Conservation (phyloP, 106 monocot genomes). For the Platanthera guangdongensis region DNA sequence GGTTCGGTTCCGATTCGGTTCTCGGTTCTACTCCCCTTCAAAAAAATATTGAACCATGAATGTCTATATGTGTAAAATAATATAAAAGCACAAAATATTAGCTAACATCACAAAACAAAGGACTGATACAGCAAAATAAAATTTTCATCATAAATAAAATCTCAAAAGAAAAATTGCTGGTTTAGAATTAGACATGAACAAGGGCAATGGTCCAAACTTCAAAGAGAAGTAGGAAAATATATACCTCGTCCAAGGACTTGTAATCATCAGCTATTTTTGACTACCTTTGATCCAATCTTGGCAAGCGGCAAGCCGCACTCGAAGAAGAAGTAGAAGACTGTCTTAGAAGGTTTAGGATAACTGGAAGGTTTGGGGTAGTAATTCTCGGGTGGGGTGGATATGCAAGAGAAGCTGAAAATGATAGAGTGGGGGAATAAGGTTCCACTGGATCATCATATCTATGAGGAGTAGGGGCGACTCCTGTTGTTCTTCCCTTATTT, state of each 20-base stretch:
- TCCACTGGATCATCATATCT: background rate
- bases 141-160: background rate
- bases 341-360: conserved; percentile 10
- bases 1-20: too few relatives aligned
- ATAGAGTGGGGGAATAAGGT: background rate
- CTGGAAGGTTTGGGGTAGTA: background rate
- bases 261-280: conserved; percentile 79
- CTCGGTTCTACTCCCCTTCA: too few relatives aligned
- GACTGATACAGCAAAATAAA: background rate
- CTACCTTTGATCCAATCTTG: conserved; percentile 49
- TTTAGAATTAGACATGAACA: background rate
- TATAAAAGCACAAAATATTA: background rate
- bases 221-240: background rate
- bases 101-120: background rate
- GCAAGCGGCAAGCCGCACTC: background rate
- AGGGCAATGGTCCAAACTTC: background rate
- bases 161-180: background rate
- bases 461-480: background rate
- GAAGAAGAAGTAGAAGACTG: conserved; percentile 1
- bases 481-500: background rate
- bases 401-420: conserved; percentile 6
- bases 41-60: too few relatives aligned
- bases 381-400: background rate
- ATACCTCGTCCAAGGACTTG: conserved; percentile 67
- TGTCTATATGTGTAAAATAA: too few relatives aligned